Percentiles rank a stretch among this genome's conserved stretches.
Evolutionary conservation across 1,284 basidiomycete genomes (phyloP).

Genomic region (Abortiporus biennis): DNA sequence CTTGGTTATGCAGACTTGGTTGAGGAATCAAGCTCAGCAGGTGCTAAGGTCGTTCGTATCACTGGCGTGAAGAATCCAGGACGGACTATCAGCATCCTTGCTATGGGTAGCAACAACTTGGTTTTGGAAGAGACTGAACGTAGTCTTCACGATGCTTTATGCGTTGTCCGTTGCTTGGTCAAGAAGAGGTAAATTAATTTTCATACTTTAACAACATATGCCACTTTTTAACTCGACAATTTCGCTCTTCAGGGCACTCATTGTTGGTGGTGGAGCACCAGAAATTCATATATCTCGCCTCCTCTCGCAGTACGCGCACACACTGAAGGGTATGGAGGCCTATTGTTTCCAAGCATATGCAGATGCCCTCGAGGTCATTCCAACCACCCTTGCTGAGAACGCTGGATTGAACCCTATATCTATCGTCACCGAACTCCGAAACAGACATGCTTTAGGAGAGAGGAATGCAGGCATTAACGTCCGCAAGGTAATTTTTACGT

Average conservation of each 20-base stretch:
- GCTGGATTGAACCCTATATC: slow-evolving; percentile 97
- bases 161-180: slow-evolving; percentile 96
- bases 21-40: slow-evolving; percentile 84
- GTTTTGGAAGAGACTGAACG: slow-evolving; percentile 98
- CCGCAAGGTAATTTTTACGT: slow-evolving; percentile 62
- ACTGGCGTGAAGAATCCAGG: slow-evolving; percentile 95
- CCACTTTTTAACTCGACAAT: slow-evolving; percentile 1
- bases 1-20: slow-evolving; percentile 94
- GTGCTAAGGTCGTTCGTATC: slow-evolving; percentile 91
- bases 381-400: slow-evolving; percentile 97
- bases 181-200: slow-evolving; percentile 81
- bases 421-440: slow-evolving; percentile 97
- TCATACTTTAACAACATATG: slow-evolving; percentile 2
- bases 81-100: slow-evolving; percentile 92
- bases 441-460: slow-evolving; percentile 94
- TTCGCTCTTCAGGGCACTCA: slow-evolving; percentile 66
- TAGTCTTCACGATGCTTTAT: slow-evolving; percentile 96
- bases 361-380: slow-evolving; percentile 97
- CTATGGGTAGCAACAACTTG: slow-evolving; percentile 90
- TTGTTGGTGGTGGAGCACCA: slow-evolving; percentile 96
- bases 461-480: slow-evolving; percentile 97
- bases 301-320: slow-evolving; percentile 88
- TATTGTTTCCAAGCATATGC: slow-evolving; percentile 99
- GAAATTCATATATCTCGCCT: slow-evolving; percentile 97
- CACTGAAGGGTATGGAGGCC: slow-evolving; percentile 96